Evolutionary conservation across 1,284 basidiomycete genomes (phyloP).

Genomic region (Moesziomyces globuligerus): DNA sequence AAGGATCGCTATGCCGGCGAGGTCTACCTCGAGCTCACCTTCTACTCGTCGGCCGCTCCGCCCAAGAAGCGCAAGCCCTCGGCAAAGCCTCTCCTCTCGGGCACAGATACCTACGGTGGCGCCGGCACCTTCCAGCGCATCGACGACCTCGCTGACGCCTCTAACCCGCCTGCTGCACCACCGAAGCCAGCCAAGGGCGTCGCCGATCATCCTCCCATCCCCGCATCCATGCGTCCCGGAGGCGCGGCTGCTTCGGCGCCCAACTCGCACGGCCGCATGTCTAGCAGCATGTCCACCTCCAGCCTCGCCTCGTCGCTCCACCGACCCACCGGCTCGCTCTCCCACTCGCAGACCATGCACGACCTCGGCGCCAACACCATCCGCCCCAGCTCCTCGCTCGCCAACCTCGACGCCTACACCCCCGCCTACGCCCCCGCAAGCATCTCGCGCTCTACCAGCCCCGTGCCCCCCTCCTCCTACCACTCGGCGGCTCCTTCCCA

Average conservation of each 20-base stretch:
- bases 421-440: slow-evolving; percentile 59
- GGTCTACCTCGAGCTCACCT: slow-evolving; percentile 66
- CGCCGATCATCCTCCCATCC: slow-evolving; percentile 46
- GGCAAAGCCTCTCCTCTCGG: slow-evolving; percentile 36
- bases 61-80: slow-evolving; percentile 55
- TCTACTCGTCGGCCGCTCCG: slow-evolving; percentile 61
- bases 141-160: slow-evolving; percentile 39
- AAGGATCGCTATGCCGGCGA: slow-evolving; percentile 65
- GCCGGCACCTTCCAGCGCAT: slow-evolving; percentile 56
- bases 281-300: slow-evolving; percentile 43
- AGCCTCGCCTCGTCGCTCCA: slow-evolving; percentile 25
- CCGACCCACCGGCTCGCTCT: slow-evolving; percentile 24
- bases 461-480: slow-evolving; percentile 39
- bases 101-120: slow-evolving; percentile 55
- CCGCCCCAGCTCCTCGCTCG: slow-evolving; percentile 59
- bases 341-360: slow-evolving; percentile 38
- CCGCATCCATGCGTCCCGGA: slow-evolving; percentile 54
- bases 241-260: slow-evolving; percentile 7
- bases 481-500: slow-evolving; percentile 5
- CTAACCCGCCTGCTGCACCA: slow-evolving; percentile 23
- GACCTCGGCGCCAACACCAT: slow-evolving; percentile 49
- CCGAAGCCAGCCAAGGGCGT: slow-evolving; percentile 31
- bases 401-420: slow-evolving; percentile 58
- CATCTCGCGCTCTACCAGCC: slow-evolving; percentile 50
- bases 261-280: slow-evolving; percentile 30